These are phyloP conservation scores for Hydrangea macrophylla DNA, from an alignment of 148 eudicot species.

Conservation along the genomic window DNA sequence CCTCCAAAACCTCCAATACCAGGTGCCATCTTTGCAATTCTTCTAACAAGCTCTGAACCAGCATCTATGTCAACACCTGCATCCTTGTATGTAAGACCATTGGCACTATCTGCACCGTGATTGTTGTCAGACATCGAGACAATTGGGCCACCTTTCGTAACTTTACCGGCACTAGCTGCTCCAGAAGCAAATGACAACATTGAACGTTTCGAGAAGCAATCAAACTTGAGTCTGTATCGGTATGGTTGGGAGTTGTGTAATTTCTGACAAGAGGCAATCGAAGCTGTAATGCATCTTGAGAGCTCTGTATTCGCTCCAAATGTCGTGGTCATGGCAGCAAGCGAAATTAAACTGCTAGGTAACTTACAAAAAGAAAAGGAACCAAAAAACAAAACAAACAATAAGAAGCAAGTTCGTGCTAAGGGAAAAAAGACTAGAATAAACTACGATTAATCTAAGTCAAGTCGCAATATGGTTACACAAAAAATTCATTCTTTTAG, in stretches of 20 bases:
- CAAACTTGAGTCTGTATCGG: slow-evolving; percentile 13
- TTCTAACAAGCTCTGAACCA: slow-evolving; percentile 79
- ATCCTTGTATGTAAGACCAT: slow-evolving; percentile 71
- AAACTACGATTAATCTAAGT: too few species aligned
- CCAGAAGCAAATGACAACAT: slow-evolving; percentile 11
- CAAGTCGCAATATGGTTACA: too few species aligned
- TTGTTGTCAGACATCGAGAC: slow-evolving; percentile 20
- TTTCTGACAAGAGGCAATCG: slow-evolving; percentile 9
- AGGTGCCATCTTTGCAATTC: slow-evolving; percentile 88
- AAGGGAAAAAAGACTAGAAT: too few species aligned
- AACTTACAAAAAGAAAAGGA: neutral
- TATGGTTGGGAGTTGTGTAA: neutral
- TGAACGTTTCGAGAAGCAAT: slow-evolving; percentile 10
- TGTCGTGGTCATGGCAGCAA: neutral
- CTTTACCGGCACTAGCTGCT: slow-evolving; percentile 10
- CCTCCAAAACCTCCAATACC: slow-evolving; percentile 98
- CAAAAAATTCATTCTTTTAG: too few species aligned
- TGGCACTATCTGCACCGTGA: slow-evolving; percentile 10
- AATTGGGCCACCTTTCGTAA: slow-evolving; percentile 12
- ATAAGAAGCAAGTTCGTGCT: too few species aligned
- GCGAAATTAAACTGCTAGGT: neutral
- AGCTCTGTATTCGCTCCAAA: slow-evolving; percentile 22
- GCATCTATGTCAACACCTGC: slow-evolving; percentile 98
- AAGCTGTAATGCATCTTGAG: slow-evolving; percentile 3
- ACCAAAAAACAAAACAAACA: too few species aligned